Conservation (phyloP, 2,329 filamentous ascomycete species). For the Cladorrhinum sp. region DNA sequence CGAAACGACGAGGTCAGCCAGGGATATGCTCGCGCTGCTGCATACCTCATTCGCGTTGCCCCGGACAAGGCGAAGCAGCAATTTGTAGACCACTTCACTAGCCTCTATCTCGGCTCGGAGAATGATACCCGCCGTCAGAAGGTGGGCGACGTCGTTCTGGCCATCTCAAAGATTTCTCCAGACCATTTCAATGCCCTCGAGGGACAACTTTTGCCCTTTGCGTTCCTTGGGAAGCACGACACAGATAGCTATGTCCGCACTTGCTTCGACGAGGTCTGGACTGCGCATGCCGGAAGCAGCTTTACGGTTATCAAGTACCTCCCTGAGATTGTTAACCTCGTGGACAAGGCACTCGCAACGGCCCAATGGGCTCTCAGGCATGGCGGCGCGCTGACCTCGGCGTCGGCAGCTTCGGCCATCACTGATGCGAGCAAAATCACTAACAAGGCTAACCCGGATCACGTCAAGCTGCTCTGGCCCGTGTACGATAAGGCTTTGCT, state of each 20-base stretch:
- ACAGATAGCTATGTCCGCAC: conserved; percentile 74
- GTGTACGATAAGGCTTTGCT: conserved; percentile 75
- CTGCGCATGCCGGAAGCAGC: conserved; percentile 81
- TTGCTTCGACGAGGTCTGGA: conserved; percentile 83
- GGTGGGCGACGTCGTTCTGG: conserved; percentile 76
- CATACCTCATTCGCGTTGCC: conserved; percentile 71
- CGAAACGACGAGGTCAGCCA: conserved; percentile 91
- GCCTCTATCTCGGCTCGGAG: conserved; percentile 77
- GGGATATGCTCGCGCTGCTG: conserved; percentile 80
- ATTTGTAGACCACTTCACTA: conserved; percentile 55
- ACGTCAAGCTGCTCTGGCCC: conserved; percentile 71
- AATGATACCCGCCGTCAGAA: conserved; percentile 72
- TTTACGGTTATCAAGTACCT: conserved; percentile 81
- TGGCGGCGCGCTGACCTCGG: conserved; percentile 76
- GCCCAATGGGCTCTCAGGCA: conserved; percentile 90
- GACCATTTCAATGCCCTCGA: conserved; percentile 82
- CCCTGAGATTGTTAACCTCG: conserved; percentile 71
- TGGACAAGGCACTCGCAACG: conserved; percentile 67
- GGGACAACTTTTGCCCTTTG: conserved; percentile 73
- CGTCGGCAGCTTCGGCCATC: conserved; percentile 67
- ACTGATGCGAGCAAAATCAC: conserved; percentile 54
- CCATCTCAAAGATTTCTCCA: conserved; percentile 80
- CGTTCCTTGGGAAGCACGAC: conserved; percentile 86
- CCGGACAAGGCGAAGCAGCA: conserved; percentile 47
- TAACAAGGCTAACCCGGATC: conserved; percentile 57